A percentile compares a stretch with the other conserved stretches of the same genome.
Conservation (phyloP, 2,329 filamentous ascomycete species). For the Epichloe sylvatica region DNA sequence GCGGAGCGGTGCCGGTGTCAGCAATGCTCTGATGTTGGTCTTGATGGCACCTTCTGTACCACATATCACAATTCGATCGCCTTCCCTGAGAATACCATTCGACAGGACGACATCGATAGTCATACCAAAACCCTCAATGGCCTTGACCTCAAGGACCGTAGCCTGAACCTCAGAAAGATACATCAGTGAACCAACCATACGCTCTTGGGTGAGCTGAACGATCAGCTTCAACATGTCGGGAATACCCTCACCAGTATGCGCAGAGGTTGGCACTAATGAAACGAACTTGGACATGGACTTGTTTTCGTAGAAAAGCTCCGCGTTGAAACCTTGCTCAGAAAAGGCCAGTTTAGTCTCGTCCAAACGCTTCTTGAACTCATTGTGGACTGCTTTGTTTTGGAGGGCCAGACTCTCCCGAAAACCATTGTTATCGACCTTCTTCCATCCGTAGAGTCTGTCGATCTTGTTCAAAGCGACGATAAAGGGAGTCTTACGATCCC, state of each 20-base stretch:
- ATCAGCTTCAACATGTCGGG: constrained; percentile 98
- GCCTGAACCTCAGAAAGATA: constrained; percentile 96
- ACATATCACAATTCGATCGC: constrained; percentile 86
- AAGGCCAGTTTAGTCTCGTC: constrained; percentile 88
- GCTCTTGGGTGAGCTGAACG: constrained; percentile 81
- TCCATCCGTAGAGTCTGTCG: constrained; percentile 97
- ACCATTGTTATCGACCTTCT: constrained; percentile 96
- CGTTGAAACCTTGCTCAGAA: constrained; percentile 93
- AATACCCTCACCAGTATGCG: constrained; percentile 97
- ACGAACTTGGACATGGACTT: constrained; percentile 91
- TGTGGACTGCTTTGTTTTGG: constrained; percentile 85
- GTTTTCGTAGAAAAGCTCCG: constrained; percentile 93
- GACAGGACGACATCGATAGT: constrained; percentile 95
- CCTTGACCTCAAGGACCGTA: constrained; percentile 96
- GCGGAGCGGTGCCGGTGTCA: constrained; percentile 85
- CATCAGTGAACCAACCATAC: constrained; percentile 95
- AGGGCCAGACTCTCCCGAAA: constrained; percentile 84
- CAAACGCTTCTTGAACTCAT: constrained; percentile 84
- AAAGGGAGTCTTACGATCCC: constrained; percentile 91
- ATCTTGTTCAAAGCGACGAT: constrained; percentile 99
- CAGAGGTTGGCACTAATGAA: constrained; percentile 93
- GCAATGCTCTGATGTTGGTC: constrained; percentile 85
- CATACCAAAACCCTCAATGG: constrained; percentile 96
- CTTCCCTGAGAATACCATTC: constrained; percentile 88
- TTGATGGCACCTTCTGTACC: constrained; percentile 93